Conservation (phyloP, 2,329 filamentous ascomycete species). For the Gliomastix tumulicola region DNA sequence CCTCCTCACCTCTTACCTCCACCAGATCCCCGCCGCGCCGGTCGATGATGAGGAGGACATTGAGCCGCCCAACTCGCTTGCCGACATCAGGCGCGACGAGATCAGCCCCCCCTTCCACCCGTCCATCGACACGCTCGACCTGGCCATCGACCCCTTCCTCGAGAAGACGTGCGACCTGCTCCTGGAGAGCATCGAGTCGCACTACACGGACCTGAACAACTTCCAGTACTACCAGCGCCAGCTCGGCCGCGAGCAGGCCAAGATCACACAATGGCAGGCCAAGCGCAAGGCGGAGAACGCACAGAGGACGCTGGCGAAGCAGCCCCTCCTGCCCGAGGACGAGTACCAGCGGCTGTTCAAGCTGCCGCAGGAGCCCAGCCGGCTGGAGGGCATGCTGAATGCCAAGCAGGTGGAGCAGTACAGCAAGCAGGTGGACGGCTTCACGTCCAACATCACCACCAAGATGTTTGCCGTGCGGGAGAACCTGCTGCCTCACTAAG, state of each 20-base stretch:
- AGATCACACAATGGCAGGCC: conserved; percentile 92
- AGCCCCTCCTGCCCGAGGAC: conserved; percentile 83
- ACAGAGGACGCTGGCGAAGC: conserved; percentile 77
- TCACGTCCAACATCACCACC: conserved; percentile 81
- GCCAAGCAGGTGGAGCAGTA: conserved; percentile 97
- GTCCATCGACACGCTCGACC: conserved; percentile 82
- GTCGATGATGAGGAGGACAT: conserved; percentile 57
- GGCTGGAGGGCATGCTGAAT: conserved; percentile 90
- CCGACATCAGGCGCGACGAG: conserved; percentile 65
- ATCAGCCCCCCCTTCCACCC: conserved; percentile 65
- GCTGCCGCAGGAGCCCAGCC: conserved; percentile 87
- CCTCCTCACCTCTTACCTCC: conserved; percentile 88
- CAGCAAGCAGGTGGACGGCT: conserved; percentile 92
- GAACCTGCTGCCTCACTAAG: conserved; percentile 52
- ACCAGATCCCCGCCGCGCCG: conserved; percentile 73
- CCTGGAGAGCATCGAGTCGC: conserved; percentile 92
- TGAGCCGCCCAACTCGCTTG: conserved; percentile 70
- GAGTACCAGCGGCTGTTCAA: conserved; percentile 99
- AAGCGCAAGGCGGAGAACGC: conserved; percentile 97
- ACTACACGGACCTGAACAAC: conserved; percentile 99
- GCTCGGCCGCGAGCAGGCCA: conserved; percentile 86
- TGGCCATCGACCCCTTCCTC: conserved; percentile 93
- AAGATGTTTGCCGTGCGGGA: conserved; percentile 98
- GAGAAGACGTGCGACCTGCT: conserved; percentile 97
- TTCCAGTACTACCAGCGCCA: conserved; percentile 95